Conservation (phyloP, 768 basidiomycete species). For the Mycena vitilis region DNA sequence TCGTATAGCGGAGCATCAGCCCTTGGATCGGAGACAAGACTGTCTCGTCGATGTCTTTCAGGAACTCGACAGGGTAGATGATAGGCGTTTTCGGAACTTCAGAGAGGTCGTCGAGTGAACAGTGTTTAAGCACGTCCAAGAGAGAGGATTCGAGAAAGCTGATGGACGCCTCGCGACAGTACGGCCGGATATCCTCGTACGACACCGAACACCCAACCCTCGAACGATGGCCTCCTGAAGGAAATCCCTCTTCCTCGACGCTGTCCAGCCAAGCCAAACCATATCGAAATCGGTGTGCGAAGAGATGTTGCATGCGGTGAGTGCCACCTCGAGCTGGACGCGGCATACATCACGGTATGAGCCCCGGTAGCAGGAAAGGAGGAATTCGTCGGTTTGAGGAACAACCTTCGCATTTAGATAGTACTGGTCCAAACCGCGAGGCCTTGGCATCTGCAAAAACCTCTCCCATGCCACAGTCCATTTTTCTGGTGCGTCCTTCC, state of each 20-base stretch:
- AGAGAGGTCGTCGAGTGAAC: neutral
- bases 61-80: constrained; percentile 8
- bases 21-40: neutral
- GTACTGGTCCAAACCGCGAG: neutral
- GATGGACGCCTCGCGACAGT: constrained; percentile 11
- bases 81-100: neutral
- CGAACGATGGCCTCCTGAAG: neutral
- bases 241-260: neutral
- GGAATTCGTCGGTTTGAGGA: neutral
- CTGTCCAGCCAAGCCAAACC: neutral
- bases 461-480: constrained; percentile 7
- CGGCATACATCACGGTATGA: constrained; percentile 10
- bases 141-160: neutral
- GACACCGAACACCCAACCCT: neutral
- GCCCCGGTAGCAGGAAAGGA: neutral
- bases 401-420: neutral
- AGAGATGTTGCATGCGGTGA: neutral
- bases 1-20: constrained; percentile 3
- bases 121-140: constrained; percentile 2
- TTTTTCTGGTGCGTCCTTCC: neutral
- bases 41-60: neutral
- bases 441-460: neutral
- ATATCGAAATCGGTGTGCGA: neutral
- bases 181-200: neutral
- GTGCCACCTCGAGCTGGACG: neutral